A percentile compares a stretch with the other conserved stretches of the same genome.
phyloP scores from a whole-genome alignment of 371 early-diverging fungal species.

The Mortierella sp. region DNA sequence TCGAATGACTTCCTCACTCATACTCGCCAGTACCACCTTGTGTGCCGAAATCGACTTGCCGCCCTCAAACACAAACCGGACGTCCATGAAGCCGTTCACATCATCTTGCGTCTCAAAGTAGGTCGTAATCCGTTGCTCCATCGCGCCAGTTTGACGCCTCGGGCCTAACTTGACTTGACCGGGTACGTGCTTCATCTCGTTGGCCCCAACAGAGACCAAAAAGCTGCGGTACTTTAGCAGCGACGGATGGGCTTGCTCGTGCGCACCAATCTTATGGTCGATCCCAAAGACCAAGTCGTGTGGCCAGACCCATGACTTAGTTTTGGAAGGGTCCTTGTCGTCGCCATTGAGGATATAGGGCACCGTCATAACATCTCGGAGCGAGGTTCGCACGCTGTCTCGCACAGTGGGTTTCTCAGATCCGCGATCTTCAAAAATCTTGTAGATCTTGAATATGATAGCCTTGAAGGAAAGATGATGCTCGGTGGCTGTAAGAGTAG shows the following conservation, averaged over 20 bases:
- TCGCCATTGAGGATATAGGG: slow-evolving; percentile 6
- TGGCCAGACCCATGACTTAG: slow-evolving; percentile 2
- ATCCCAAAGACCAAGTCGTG: background rate
- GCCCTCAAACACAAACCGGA: background rate
- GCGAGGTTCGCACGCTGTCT: background rate
- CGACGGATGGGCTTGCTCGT: background rate
- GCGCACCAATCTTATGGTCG: background rate
- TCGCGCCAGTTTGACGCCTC: background rate
- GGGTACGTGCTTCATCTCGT: background rate
- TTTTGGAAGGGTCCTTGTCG: background rate
- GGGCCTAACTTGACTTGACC: background rate
- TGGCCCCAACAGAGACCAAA: slow-evolving; percentile 1
- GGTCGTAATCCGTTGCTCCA: background rate
- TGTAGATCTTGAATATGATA: background rate
- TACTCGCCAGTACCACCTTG: background rate
- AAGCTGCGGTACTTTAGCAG: background rate
- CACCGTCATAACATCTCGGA: background rate
- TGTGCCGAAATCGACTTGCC: slow-evolving; percentile 4
- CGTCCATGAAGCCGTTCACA: slow-evolving; percentile 10
- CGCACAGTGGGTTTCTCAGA: background rate
- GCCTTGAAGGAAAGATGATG: background rate
- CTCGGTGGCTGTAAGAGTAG: background rate
- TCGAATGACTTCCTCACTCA: background rate
- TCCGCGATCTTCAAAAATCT: background rate
- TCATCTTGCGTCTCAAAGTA: slow-evolving; percentile 11